phyloP scores from a whole-genome alignment of 768 basidiomycete genomes.

The Tephrocybe rancida region DNA sequence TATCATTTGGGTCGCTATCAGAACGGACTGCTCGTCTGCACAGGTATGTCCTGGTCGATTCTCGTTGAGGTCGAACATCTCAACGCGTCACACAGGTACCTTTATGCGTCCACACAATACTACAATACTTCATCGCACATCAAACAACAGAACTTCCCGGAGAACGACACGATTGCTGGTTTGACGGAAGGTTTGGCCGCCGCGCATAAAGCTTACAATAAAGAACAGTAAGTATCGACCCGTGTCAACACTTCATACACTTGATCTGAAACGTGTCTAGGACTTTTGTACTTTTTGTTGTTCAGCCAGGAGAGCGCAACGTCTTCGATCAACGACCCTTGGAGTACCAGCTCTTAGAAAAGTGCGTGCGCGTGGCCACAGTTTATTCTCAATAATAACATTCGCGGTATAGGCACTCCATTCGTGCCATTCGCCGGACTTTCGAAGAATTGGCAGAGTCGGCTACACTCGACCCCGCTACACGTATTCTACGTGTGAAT shows the following conservation, averaged over 20 bases:
- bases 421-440: constrained; percentile 76
- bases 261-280: constrained; percentile 24
- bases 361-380: constrained; percentile 41
- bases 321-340: constrained; percentile 91
- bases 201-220: constrained; percentile 76
- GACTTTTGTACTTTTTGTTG: constrained; percentile 79
- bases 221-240: constrained; percentile 42
- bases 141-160: constrained; percentile 60
- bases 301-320: constrained; percentile 87
- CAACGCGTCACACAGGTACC: constrained; percentile 51
- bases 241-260: background rate
- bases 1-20: constrained; percentile 85
- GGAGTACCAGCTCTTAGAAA: constrained; percentile 84
- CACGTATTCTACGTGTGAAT: constrained; percentile 44
- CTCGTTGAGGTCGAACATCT: background rate
- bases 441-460: constrained; percentile 65
- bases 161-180: constrained; percentile 69
- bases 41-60: constrained; percentile 45
- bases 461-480: constrained; percentile 54
- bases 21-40: constrained; percentile 72
- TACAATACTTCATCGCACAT: constrained; percentile 60
- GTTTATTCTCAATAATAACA: background rate
- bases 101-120: constrained; percentile 67
- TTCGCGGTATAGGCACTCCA: constrained; percentile 56
- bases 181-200: constrained; percentile 77